phyloP scores from a whole-genome alignment of 148 eudicot species.

The Cornus suecica region DNA sequence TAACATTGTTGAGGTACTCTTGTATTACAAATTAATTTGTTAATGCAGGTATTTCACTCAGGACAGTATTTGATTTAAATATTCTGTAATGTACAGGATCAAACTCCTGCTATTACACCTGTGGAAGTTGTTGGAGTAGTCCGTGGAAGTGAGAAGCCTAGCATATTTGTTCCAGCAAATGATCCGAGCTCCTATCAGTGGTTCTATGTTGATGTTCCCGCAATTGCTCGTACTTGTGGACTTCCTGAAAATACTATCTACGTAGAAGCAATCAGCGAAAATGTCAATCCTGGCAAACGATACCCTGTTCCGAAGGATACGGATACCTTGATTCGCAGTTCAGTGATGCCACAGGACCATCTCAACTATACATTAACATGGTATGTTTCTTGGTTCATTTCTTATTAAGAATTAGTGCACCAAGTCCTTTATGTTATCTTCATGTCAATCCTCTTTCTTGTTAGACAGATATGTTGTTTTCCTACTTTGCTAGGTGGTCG shows the following conservation, averaged over 20 bases:
- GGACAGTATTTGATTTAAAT: neutral
- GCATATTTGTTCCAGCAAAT: conserved; percentile 90
- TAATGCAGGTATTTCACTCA: neutral
- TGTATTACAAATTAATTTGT: conserved; percentile 9
- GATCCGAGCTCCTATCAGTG: conserved; percentile 74
- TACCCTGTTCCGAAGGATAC: conserved; percentile 89
- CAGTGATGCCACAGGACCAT: conserved; percentile 99
- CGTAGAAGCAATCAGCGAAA: conserved; percentile 69
- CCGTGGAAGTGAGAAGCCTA: conserved; percentile 96
- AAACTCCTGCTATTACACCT: conserved; percentile 33
- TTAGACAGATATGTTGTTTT: neutral
- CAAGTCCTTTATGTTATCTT: neutral
- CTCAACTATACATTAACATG: conserved; percentile 81
- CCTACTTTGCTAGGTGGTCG: neutral
- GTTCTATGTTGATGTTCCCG: conserved; percentile 97
- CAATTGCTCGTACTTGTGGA: conserved; percentile 59
- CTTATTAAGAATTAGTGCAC: neutral
- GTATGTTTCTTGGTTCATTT: conserved; percentile 35
- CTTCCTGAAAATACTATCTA: conserved; percentile 72
- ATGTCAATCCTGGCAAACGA: conserved; percentile 60
- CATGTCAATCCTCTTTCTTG: neutral
- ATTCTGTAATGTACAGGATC: conserved; percentile 41
- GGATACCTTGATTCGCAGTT: conserved; percentile 66
- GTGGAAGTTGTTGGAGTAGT: conserved; percentile 78
- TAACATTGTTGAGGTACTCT: conserved; percentile 39